Evolutionary conservation across 768 basidiomycete species (phyloP), one percentile per base, ranked within the genome.

Genomic region (Tricholoma sp.): DNA sequence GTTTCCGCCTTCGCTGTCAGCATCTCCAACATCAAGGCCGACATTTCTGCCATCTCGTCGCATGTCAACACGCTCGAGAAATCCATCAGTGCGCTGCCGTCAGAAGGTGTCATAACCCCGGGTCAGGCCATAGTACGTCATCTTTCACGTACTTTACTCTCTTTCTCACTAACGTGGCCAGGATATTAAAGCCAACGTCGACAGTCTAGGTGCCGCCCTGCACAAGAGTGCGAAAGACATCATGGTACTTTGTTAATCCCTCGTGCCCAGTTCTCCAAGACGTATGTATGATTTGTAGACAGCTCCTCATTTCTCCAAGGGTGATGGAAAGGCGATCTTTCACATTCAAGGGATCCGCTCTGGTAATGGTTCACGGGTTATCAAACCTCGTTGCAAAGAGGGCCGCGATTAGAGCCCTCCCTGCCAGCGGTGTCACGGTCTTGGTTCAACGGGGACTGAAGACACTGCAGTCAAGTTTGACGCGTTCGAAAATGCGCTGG

Each of bases 181-280:
- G 68, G 55, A 54, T 7, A 70, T 74, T 55, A 66, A 72, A 50
- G 65, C 49, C 12, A 61, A 62, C 49, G 64, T 69, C 0, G 59
- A 34, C 5, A 63, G 49, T 18, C 47, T 70, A 14, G 57, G 63
- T 19, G 58, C 63, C 3, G 56, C 60, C 0, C 50, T 73, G 10
- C 60, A 70, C 46, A 61, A 63, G 8, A 69, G 63, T 29, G 47
- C 52, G 31, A 54, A 61, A 32, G 27, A 35, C 4, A 27, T 51
- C 10, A 41, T 51, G 49, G 56, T 51, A 29, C 51, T 21, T 19
- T n/a, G 12, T 24, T 12, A 11, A 43, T n/a, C 8, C 21, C 29
- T 3, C 21, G 10, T 5, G 14, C 12, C 3, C n/a, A 3, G 37
- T 5, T 18, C 11, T 19, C 5, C 19, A 21, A n/a, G 11, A 29